Base-by-base conservation (phyloP, 805 yeast genomes). In the Tetrapisispora pingtungensis region DNA sequence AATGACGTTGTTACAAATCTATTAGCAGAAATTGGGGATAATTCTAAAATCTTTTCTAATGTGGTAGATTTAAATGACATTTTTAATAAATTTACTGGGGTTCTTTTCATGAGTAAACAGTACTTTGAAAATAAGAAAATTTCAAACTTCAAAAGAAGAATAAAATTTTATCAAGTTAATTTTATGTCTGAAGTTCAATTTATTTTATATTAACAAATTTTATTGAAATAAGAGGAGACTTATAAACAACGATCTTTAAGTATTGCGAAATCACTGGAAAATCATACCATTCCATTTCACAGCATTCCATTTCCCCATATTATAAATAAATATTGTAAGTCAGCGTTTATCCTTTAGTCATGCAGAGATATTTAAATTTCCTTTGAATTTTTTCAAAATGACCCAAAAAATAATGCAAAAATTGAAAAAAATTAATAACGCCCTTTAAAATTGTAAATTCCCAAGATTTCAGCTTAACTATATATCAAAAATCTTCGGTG, bases 1-100 rank as follows among this genome's bases (percentile, higher is more conserved):
- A 49, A 43, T 39, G 49, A 35, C 19, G 44, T 47, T 3, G 63
- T 57, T 10, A 53, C 48, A 44, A 58, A 61, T 33, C 52, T 47
- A 13, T 52, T 45, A 4, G 47, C 41, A 1, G 57, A 48, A 3
- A 55, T 31, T 10, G 53, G 52, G 1, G 42, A 30, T 17, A 60
- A 41, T 38, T 52, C 56, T 27, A 60, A 47, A 36, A 57, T 45
- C 36, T 46, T 46, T 32, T 56, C 57, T 36, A 57, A 45, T 19
- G 45, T 48, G 15, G 47, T 47, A 17, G 36, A 33, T 7, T 7
- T 34, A 19, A 12, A 13, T 30, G 36, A 32, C 43, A 41, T 41
- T 19, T 37, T 37, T 19, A 18, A 30, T 37, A 19, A n/a, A 7
- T 13, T 14, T 22, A 19, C 17, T n/a, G 30, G 2, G 6, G 27